Base-by-base conservation (phyloP, 2,329 filamentous ascomycete species). In the Alternaria sp. region DNA sequence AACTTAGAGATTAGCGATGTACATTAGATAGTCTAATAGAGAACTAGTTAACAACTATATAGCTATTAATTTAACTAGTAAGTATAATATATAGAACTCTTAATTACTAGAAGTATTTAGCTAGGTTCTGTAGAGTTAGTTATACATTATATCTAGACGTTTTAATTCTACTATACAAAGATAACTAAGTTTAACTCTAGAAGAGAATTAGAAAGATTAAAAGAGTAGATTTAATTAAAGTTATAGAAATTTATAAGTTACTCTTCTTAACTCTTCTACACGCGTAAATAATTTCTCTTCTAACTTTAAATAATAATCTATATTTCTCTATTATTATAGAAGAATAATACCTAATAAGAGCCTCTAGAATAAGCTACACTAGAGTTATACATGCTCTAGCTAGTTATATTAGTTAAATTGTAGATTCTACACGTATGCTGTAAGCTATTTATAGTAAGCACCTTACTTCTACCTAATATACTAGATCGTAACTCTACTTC, bases 11-110 rank as follows among this genome's bases (percentile, higher is more conserved):
- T 63, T 63, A 0, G 50, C 19, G 45, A 63, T 59, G 21, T 55
- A 63, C 19, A 63, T 63, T 25, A 23, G 56, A 59, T 59, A 59
- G 4, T n/a, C 50, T 55, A 13, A 45, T 26, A 17, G 43, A 5
- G 46, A 25, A 4, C 43, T 59, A 3, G 21, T 51, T 12, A 6
- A 23, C 1, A 56, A 50, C 28, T 13, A 6, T 59, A 17, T 1
- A 50, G 21, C 50, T 50, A 59, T 25, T 21, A 63, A 28, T 45
- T 21, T 77, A 19, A 84, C 77, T 15, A 76, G 71, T 1, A 80
- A 80, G 61, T 81, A 84, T 54, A 78, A 80, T 79, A 81, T 82
- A 59, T 79, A 80, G 68, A 82, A 78, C 61, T 83, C 81, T 59
- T 81, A 76, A 58, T 83, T 84, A 59, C 81, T 69, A 80, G 81